phyloP scores from a whole-genome alignment of 805 yeast species.

The Yamadazyma tumulicola region DNA sequence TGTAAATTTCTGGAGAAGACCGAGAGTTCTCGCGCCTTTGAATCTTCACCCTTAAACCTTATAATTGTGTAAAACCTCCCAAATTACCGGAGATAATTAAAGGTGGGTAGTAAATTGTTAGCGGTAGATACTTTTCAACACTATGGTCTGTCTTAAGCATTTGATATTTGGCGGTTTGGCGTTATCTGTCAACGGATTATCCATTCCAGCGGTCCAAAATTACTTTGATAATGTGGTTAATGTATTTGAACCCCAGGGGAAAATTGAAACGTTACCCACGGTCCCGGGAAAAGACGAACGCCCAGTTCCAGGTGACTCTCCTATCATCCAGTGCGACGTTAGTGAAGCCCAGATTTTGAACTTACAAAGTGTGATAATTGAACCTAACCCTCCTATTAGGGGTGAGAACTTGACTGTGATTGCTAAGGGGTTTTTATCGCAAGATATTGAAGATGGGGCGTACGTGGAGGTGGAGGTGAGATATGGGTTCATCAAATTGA shows the following conservation, averaged over 20 bases:
- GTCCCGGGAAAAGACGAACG: conserved; percentile 43
- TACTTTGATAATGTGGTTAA: conserved; percentile 12
- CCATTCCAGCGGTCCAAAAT: conserved; percentile 18
- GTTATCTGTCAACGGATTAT: conserved; percentile 17
- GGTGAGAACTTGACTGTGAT: conserved; percentile 79
- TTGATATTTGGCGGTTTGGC: conserved; percentile 12
- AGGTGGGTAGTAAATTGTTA: no score
- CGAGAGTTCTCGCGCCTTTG: no score
- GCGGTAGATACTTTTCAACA: no score
- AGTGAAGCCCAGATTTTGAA: conserved; percentile 59
- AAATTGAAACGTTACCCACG: conserved; percentile 8
- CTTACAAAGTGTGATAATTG: conserved; percentile 54
- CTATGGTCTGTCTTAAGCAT: conserved; percentile 1
- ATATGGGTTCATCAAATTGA: conserved; percentile 84
- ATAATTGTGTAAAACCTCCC: no score
- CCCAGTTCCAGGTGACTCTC: conserved; percentile 91
- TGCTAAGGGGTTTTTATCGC: conserved; percentile 63
- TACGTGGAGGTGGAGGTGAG: conserved; percentile 92
- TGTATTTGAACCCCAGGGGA: conserved; percentile 8
- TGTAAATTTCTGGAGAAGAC: no score
- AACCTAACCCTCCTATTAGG: conserved; percentile 86
- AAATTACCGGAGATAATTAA: no score
- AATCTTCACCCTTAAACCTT: no score
- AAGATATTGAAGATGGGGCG: conserved; percentile 73
- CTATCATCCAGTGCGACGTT: conserved; percentile 73